Conservation (phyloP, 2,329 filamentous ascomycete genomes). For the Zasmidium angulare region DNA sequence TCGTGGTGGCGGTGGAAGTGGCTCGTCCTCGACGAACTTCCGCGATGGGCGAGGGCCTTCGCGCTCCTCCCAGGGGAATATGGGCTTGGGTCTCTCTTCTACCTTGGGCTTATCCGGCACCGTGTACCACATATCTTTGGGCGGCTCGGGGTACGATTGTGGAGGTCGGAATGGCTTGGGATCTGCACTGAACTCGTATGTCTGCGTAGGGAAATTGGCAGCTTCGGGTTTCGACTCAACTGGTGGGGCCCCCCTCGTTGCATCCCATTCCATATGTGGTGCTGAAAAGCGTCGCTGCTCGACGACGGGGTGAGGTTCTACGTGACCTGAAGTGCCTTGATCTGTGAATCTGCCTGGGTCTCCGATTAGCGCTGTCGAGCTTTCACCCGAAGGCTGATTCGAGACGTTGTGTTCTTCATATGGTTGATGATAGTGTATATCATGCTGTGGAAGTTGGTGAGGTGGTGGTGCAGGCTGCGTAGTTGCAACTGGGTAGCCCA, state of each 20-base stretch:
- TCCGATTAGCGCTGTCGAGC: slow-evolving; percentile 36
- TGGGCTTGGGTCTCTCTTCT: slow-evolving; percentile 57
- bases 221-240: slow-evolving; percentile 77
- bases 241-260: slow-evolving; percentile 60
- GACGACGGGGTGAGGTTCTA: slow-evolving; percentile 45
- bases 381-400: slow-evolving; percentile 5
- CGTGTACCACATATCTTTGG: slow-evolving; percentile 85
- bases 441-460: slow-evolving; percentile 1
- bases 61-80: slow-evolving; percentile 89
- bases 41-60: slow-evolving; percentile 63
- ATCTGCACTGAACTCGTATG: slow-evolving; percentile 82
- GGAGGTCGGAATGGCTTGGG: slow-evolving; percentile 74
- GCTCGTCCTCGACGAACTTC: slow-evolving; percentile 61
- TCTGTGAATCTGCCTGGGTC: slow-evolving; percentile 45
- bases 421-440: slow-evolving; percentile 3
- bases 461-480: slow-evolving; percentile 22
- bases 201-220: slow-evolving; percentile 72
- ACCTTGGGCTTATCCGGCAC: slow-evolving; percentile 57
- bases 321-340: slow-evolving; percentile 43
- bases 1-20: slow-evolving; percentile 18
- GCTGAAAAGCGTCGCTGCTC: slow-evolving; percentile 56
- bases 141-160: slow-evolving; percentile 74
- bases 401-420: slow-evolving; percentile 7
- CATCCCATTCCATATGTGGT: slow-evolving; percentile 63
- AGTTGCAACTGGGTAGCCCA: slow-evolving; percentile 27